Conservation (phyloP, 768 basidiomycete genomes). For the Myochromella boudieri region DNA sequence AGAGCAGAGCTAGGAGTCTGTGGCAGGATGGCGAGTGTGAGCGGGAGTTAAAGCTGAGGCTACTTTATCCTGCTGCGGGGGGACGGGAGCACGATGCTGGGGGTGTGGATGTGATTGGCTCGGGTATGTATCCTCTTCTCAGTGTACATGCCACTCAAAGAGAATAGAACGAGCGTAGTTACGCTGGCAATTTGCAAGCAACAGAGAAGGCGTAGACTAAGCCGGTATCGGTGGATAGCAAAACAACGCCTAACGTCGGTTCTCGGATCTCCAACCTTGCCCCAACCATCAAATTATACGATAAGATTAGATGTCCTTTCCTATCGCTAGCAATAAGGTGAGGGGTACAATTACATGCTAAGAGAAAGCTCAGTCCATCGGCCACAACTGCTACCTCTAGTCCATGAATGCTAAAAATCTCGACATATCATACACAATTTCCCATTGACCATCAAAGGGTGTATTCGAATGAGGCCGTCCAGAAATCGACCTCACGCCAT, state of each 20-base stretch:
- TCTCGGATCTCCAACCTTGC: background rate
- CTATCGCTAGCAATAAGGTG: too few species aligned
- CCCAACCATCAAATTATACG: too few species aligned
- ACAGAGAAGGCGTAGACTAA: constrained; percentile 42
- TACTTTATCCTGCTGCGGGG: too few species aligned
- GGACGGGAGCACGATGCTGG: constrained; percentile 34
- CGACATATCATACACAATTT: too few species aligned
- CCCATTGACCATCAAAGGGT: too few species aligned
- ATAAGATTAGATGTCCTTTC: constrained; percentile 1
- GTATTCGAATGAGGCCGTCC: too few species aligned
- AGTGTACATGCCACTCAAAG: constrained; percentile 93
- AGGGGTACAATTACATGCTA: too few species aligned
- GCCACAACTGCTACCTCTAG: too few species aligned
- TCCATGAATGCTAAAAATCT: too few species aligned
- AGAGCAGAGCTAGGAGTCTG: constrained; percentile 46
- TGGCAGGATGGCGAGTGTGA: constrained; percentile 32
- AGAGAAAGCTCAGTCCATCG: too few species aligned
- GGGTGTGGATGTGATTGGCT: constrained; percentile 36
- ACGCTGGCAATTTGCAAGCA: constrained; percentile 85
- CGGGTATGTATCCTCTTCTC: constrained; percentile 97
- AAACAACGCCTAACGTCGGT: too few species aligned
- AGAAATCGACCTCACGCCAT: too few species aligned
- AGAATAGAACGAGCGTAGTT: constrained; percentile 91
- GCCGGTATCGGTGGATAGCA: constrained; percentile 14
- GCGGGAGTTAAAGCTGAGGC: constrained; percentile 33